A percentile compares a stretch with the other conserved stretches of the same genome.
These are phyloP conservation scores for Trichoderma citrinoviride DNA, from an alignment of 2,329 filamentous ascomycete genomes.

Conservation along the genomic window DNA sequence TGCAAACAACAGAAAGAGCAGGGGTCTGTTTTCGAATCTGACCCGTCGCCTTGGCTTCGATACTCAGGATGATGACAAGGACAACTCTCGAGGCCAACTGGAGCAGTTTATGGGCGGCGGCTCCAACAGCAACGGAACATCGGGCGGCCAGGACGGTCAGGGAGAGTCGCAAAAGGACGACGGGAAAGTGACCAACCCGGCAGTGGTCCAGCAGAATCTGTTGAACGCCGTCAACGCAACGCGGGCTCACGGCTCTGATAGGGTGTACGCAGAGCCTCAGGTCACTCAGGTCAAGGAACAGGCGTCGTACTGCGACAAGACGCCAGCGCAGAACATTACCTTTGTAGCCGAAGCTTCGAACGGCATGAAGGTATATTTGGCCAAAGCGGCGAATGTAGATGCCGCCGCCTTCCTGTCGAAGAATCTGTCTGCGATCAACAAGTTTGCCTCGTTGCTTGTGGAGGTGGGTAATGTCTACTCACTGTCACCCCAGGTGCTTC, in stretches of 20 bases:
- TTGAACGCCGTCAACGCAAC: slow-evolving; percentile 76
- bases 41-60: slow-evolving; percentile 68
- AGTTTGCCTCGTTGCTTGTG: slow-evolving; percentile 66
- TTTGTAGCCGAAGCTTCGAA: slow-evolving; percentile 68
- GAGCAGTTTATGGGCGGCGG: slow-evolving; percentile 43
- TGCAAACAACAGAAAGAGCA: slow-evolving; percentile 43
- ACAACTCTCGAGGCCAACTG: slow-evolving; percentile 41
- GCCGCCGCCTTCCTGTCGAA: slow-evolving; percentile 55
- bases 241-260: slow-evolving; percentile 69
- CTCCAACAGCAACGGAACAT: slow-evolving; percentile 13
- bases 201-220: slow-evolving; percentile 66
- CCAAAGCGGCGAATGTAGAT: slow-evolving; percentile 50
- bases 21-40: slow-evolving; percentile 66
- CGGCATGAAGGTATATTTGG: slow-evolving; percentile 71
- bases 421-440: slow-evolving; percentile 61
- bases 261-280: slow-evolving; percentile 69
- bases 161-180: slow-evolving; percentile 38
- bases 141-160: slow-evolving; percentile 21
- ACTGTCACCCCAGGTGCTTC: slow-evolving; percentile 65
- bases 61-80: slow-evolving; percentile 38
- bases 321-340: slow-evolving; percentile 67
- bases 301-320: slow-evolving; percentile 80
- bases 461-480: slow-evolving; percentile 72
- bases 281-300: slow-evolving; percentile 76
- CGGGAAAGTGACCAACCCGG: slow-evolving; percentile 58